These are phyloP conservation scores for Phytophthora kernoviae DNA, from an alignment of 352 stramenopile genomes.

Conservation along the genomic window DNA sequence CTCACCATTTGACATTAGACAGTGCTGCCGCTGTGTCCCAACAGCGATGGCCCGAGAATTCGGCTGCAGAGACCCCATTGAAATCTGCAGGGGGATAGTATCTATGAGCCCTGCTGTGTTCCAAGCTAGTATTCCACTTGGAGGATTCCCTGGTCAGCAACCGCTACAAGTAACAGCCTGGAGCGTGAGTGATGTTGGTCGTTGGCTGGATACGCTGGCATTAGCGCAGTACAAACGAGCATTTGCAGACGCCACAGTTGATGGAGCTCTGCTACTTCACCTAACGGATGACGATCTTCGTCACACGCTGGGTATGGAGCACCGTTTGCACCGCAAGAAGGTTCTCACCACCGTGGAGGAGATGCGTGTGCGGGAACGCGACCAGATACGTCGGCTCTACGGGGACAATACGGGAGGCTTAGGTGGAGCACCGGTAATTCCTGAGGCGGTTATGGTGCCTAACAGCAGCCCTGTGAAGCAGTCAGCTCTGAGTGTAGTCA, in stretches of 20 bases:
- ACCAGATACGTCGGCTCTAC: conserved; percentile 55
- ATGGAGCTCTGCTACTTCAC: conserved; percentile 90
- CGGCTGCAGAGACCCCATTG: conserved; percentile 14
- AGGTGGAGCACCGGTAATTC: not conserved
- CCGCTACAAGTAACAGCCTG: conserved; percentile 72
- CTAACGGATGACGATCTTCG: conserved; percentile 92
- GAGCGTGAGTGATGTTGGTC: conserved; percentile 88
- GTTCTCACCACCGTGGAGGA: conserved; percentile 90
- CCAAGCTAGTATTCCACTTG: conserved; percentile 47
- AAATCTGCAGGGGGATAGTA: conserved; percentile 4
- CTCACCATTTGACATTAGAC: conserved; percentile 91
- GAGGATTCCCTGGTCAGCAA: conserved; percentile 68
- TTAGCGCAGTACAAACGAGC: conserved; percentile 90
- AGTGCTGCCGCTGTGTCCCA: conserved; percentile 68
- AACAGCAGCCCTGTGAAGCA: conserved; percentile 10
- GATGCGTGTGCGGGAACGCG: conserved; percentile 57
- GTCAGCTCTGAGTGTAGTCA: not conserved
- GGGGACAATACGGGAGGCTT: conserved; percentile 14
- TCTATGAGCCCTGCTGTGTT: conserved; percentile 32
- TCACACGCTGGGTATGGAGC: conserved; percentile 95
- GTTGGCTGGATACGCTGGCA: conserved; percentile 91
- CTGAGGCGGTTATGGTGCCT: conserved; percentile 5
- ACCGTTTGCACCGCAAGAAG: conserved; percentile 96
- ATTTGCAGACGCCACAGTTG: conserved; percentile 88
- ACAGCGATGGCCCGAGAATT: conserved; percentile 65